Evolutionary conservation across 495 filamentous ascomycete species (phyloP).

Genomic region (Cercophora samala): DNA sequence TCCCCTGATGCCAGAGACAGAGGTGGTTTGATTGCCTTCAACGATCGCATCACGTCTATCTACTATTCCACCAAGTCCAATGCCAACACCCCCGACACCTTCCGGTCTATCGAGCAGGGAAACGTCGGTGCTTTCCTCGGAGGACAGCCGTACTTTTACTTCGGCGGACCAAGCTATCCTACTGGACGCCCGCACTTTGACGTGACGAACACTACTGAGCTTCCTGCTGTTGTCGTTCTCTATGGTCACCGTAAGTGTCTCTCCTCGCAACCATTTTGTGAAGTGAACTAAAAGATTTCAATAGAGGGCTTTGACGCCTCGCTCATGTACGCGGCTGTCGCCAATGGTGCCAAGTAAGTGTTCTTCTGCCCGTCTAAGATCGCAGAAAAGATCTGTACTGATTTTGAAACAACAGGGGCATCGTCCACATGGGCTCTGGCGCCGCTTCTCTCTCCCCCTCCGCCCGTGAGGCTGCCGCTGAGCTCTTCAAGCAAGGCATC

Average conservation of each 20-base stretch:
- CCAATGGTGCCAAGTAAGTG: slow-evolving; percentile 26
- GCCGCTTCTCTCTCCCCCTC: slow-evolving; percentile 22
- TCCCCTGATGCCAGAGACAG: slow-evolving; percentile 35
- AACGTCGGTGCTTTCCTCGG: slow-evolving; percentile 45
- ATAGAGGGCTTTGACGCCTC: slow-evolving; percentile 28
- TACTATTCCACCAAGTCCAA: slow-evolving; percentile 50
- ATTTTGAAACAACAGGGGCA: slow-evolving; percentile 7
- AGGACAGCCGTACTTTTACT: slow-evolving; percentile 46
- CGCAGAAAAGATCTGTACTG: neutral
- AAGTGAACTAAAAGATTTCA: neutral
- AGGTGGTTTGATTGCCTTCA: slow-evolving; percentile 48
- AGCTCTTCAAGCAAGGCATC: slow-evolving; percentile 23
- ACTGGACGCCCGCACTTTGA: slow-evolving; percentile 39
- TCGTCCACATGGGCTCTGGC: slow-evolving; percentile 27
- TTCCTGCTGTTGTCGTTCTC: slow-evolving; percentile 43
- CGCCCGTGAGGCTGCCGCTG: slow-evolving; percentile 16
- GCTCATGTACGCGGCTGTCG: slow-evolving; percentile 27
- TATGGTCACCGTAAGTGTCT: slow-evolving; percentile 35
- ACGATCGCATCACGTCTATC: slow-evolving; percentile 48
- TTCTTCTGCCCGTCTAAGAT: slow-evolving; percentile 5
- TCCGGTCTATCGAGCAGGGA: slow-evolving; percentile 48
- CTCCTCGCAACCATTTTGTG: neutral
- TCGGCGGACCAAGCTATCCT: slow-evolving; percentile 34
- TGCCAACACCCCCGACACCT: slow-evolving; percentile 51
- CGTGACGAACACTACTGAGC: slow-evolving; percentile 30